Evolutionary conservation across 371 early-diverging fungal genomes (phyloP).

Genomic region (Apophysomyces variabilis): DNA sequence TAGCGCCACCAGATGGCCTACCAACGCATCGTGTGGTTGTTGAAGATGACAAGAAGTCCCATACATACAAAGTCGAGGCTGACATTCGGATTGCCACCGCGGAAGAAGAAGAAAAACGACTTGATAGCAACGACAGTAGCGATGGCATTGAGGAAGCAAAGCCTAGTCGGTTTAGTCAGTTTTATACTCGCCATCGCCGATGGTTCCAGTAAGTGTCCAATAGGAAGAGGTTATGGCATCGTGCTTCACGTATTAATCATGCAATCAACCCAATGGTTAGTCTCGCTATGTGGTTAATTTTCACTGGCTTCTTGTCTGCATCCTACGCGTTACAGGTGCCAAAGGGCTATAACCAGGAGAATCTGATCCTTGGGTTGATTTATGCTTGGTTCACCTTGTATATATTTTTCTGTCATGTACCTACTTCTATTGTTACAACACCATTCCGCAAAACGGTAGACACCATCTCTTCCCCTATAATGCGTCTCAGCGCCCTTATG

Average conservation of each 20-base stretch:
- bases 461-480: constrained; percentile 27
- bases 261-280: neutral
- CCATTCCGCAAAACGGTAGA: constrained; percentile 24
- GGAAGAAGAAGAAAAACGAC: neutral
- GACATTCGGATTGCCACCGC: neutral
- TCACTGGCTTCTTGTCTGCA: constrained; percentile 33
- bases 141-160: neutral
- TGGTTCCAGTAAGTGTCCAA: neutral
- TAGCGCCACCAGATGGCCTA: neutral
- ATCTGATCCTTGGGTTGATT: constrained; percentile 32
- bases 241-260: neutral
- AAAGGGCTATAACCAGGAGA: constrained; percentile 38
- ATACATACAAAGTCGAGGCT: constrained; percentile 1
- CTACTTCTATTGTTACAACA: constrained; percentile 29
- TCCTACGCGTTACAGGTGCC: constrained; percentile 34
- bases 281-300: constrained; percentile 26
- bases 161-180: neutral
- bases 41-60: constrained; percentile 7
- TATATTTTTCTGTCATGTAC: constrained; percentile 36
- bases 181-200: neutral
- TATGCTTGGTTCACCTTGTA: constrained; percentile 27
- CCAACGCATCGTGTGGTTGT: neutral
- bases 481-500: constrained; percentile 16
- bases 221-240: neutral
- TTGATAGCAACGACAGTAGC: neutral